Base-by-base conservation (phyloP, 768 basidiomycete genomes). In the Pluteus cervinus region DNA sequence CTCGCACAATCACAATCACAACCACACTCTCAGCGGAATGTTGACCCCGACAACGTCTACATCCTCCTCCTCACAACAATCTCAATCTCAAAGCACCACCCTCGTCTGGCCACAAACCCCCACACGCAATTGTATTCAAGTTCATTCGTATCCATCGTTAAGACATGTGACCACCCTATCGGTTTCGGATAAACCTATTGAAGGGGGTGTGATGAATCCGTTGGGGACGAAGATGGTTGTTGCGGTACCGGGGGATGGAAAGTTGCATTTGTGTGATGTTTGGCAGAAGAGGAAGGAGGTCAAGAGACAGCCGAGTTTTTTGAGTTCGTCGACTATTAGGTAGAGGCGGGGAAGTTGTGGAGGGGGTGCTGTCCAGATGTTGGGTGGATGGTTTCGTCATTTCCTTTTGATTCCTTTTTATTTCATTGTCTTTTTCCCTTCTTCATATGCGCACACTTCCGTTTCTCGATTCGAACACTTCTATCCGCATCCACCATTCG, bases 131-230 rank as follows among this genome's bases (percentile, higher is more conserved):
- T 53, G 62, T 1, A 52, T 79, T 36, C 61, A 65, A 24, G 68
- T 78, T 3, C 71, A 79, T 50, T 61, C 72, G 1, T 83, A 77
- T 53, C 84, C 86, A 0, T 66, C 68, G 1, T 57, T 87, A 38
- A 62, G 71, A 3, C 75, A 75, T 40, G 70, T 86, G 4, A 67
- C 71, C 35, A 63, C 56, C 2, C 44, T 59, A 17, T 33, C 48
- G 3, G 44, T 60, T 37, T 65, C 71, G 31, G 62, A 68, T 14
- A 60, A 76, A 25, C 71, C 77, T n/a, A 65, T 87, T 24, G 69
- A 71, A 11, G 75, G 75, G 29, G 73, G 76, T 40, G 62, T 84
- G 3, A 45, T 68, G 56, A 76, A 61, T 47, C 47, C 49, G 10
- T 47, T 49, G 14, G 53, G 55, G 1, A 55, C 48, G n/a, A 54